phyloP scores from a whole-genome alignment of 352 stramenopile species.

The Phytophthora megakarya region DNA sequence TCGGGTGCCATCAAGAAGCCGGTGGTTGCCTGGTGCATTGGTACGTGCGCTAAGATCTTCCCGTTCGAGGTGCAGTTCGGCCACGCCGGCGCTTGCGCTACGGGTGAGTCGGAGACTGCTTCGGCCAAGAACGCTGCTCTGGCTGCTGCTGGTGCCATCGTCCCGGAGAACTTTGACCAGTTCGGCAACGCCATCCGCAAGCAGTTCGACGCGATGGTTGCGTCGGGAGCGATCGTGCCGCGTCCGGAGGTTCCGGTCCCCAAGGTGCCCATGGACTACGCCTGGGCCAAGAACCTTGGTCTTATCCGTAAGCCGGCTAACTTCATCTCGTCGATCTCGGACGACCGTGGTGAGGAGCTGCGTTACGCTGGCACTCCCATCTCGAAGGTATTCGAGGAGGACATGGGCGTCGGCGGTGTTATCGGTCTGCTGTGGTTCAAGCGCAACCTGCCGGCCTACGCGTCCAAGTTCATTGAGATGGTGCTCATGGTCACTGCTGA shows the following conservation, averaged over 20 bases:
- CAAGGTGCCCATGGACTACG: conserved; percentile 97
- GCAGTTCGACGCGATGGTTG: conserved; percentile 88
- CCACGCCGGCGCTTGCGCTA: conserved; percentile 94
- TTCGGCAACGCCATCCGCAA: conserved; percentile 93
- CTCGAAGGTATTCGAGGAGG: conserved; percentile 93
- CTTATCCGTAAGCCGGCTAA: conserved; percentile 96
- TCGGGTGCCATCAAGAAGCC: conserved; percentile 95
- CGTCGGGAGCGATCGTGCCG: conserved; percentile 80
- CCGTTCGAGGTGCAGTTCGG: conserved; percentile 98
- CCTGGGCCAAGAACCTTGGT: conserved; percentile 96
- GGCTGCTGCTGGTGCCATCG: conserved; percentile 87
- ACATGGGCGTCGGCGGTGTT: conserved; percentile 94
- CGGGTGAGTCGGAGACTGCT: conserved; percentile 93
- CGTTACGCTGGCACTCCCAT: conserved; percentile 95
- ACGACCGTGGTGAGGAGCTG: conserved; percentile 97
- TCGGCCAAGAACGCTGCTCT: conserved; percentile 94
- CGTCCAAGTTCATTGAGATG: conserved; percentile 98
- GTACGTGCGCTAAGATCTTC: conserved; percentile 97
- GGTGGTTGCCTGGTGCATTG: conserved; percentile 98
- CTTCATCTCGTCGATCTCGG: conserved; percentile 98
- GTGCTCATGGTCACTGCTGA: conserved; percentile 97
- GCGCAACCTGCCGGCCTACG: conserved; percentile 87
- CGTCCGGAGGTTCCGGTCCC: conserved; percentile 90
- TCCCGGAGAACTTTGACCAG: conserved; percentile 95
- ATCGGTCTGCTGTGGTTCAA: conserved; percentile 97